Evolutionary conservation across 805 yeast species (phyloP).

Genomic region (Starmerella cellae): DNA sequence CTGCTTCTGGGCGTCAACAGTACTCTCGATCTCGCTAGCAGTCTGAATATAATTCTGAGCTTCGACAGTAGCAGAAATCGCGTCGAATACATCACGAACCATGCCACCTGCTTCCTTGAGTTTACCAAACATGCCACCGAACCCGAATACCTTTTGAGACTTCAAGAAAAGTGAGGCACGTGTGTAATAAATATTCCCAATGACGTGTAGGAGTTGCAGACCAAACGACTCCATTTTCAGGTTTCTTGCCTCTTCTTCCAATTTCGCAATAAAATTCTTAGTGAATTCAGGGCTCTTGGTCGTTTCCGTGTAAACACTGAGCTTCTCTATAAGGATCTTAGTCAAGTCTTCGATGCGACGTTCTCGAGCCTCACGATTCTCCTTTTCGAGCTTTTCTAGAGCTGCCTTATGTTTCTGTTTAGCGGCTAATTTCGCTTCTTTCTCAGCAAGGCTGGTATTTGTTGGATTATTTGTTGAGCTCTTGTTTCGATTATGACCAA

Average conservation of each 20-base stretch:
- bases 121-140: constrained; percentile 68
- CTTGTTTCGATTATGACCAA: not conserved
- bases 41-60: constrained; percentile 71
- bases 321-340: constrained; percentile 58
- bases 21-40: constrained; percentile 59
- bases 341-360: constrained; percentile 46
- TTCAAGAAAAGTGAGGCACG: constrained; percentile 63
- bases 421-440: constrained; percentile 26
- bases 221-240: constrained; percentile 94
- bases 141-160: constrained; percentile 72
- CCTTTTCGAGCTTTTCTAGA: constrained; percentile 33
- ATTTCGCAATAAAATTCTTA: constrained; percentile 47
- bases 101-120: constrained; percentile 74
- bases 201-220: constrained; percentile 60
- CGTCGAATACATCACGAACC: constrained; percentile 70
- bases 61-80: constrained; percentile 72
- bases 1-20: constrained; percentile 43
- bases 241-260: constrained; percentile 74
- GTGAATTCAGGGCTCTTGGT: constrained; percentile 49
- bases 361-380: constrained; percentile 27
- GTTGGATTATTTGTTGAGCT: not conserved
- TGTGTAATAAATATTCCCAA: constrained; percentile 63
- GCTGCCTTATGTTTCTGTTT: constrained; percentile 24
- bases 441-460: constrained; percentile 2
- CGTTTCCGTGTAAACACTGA: constrained; percentile 54